phyloP scores from a whole-genome alignment of 352 stramenopile species.

The Pythium biforme region DNA sequence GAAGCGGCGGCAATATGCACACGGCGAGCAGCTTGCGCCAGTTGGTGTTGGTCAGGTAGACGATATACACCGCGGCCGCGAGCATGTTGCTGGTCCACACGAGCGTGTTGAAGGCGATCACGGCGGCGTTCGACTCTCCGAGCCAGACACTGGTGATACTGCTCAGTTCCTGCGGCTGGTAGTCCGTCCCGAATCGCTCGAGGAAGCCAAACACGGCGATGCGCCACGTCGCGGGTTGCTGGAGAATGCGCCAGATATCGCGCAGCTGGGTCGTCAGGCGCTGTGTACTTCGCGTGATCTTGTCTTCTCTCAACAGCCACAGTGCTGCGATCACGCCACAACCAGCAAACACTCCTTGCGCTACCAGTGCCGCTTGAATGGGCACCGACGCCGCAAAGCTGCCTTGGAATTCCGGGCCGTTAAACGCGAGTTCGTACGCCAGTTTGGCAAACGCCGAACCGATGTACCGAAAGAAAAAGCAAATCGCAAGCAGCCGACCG shows the following conservation, averaged over 20 bases:
- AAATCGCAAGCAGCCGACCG: not conserved
- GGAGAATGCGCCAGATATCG: slow-evolving; percentile 14
- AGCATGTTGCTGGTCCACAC: not conserved
- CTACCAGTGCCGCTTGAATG: not conserved
- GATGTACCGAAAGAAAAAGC: slow-evolving; percentile 10
- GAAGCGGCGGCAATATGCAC: not conserved
- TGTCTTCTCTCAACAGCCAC: slow-evolving; percentile 2
- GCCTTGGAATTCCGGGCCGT: slow-evolving; percentile 15
- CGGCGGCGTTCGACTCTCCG: not conserved
- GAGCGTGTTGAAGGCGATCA: slow-evolving; percentile 5
- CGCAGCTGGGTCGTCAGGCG: slow-evolving; percentile 5
- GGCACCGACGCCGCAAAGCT: slow-evolving; percentile 13
- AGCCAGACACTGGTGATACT: not conserved
- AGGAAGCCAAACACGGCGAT: slow-evolving; percentile 15
- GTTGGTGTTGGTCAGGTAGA: slow-evolving; percentile 15
- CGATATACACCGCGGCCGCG: not conserved
- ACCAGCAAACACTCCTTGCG: not conserved
- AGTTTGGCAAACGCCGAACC: slow-evolving; percentile 3
- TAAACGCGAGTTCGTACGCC: not conserved
- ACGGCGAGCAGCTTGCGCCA: slow-evolving; percentile 15
- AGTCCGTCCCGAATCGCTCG: not conserved
- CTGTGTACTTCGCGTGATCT: not conserved
- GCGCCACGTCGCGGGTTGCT: slow-evolving; percentile 17
- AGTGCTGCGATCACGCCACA: not conserved
- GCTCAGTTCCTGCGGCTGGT: not conserved